Evolutionary conservation across 1,284 basidiomycete species (phyloP), one percentile per base, ranked within the genome.

Genomic region (Tylopilus microsporus): DNA sequence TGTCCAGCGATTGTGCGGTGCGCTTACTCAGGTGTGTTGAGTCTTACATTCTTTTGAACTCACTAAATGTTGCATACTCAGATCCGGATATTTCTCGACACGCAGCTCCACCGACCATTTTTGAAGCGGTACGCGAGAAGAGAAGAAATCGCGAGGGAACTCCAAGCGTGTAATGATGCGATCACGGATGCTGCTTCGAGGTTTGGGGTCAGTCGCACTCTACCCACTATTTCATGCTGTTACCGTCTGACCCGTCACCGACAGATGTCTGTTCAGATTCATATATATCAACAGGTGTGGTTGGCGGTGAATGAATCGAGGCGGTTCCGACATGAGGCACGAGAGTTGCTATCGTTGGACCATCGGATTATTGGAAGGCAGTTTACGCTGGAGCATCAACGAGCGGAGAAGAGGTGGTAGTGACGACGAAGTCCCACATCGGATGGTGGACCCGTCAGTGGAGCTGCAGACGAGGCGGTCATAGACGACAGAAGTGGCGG

Each of bases 51-150:
- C 25, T 39, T 52, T 41, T 45, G 12, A 37, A 13, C 54, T 13
- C 25, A 43, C 52, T 56, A 16, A 55, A n/a, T 18, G 6, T 37
- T 11, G 76, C 19, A 70, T 77, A 25, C 57, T 10, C 46, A 76
- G 50, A 81, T 89, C 3, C 74, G 77, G 51, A 64, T 70, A 8
- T 78, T 89, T 63, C 76, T 89, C 19, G 66, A 79, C 59, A 84
- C 82, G 61, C 84, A 88, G 62, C 76, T 79, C 12, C 79, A 81
- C 53, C 75, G 87, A 2, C 86, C 89, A 0, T 92, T 91, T 74
- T 71, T 92, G 62, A 91, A 90, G 73, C 79, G 88, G 3, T 92
- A 91, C 69, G 77, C 91, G 52, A 86, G 85, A 68, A 80, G 88
- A 42, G 85, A 89, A 43, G 87, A 92, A 63, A 87, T 89, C 49